These are phyloP conservation scores for Mytilinidion resinicola DNA, from an alignment of 495 filamentous ascomycete species.

Conservation along the genomic window DNA sequence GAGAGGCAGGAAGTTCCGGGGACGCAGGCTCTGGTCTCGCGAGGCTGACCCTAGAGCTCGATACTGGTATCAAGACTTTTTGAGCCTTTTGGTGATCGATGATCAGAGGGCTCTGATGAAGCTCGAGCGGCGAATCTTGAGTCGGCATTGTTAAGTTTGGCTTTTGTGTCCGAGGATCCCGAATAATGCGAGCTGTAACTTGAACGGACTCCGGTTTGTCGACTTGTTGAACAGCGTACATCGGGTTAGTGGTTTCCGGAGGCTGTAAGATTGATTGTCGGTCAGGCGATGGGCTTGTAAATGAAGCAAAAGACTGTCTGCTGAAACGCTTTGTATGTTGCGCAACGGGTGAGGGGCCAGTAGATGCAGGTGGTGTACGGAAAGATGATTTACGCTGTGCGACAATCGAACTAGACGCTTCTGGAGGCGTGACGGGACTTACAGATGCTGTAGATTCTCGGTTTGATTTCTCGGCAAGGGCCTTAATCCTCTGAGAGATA, in stretches of 20 bases:
- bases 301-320: conserved; percentile 10
- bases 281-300: conserved; percentile 21
- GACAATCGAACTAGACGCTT: conserved; percentile 23
- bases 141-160: conserved; percentile 37
- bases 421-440: conserved; percentile 23
- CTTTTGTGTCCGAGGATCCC: conserved; percentile 44
- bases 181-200: conserved; percentile 71
- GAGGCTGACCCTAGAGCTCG: conserved; percentile 13
- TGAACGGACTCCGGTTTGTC: conserved; percentile 59
- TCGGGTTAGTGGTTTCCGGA: conserved; percentile 8
- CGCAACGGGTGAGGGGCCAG: conserved; percentile 14
- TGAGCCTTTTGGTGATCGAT: conserved; percentile 59
- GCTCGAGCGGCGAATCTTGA: conserved; percentile 46
- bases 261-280: conserved; percentile 17
- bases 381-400: conserved; percentile 29
- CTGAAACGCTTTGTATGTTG: conserved; percentile 17
- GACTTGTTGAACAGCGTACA: conserved; percentile 23
- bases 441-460: conserved; percentile 26
- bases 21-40: conserved; percentile 31
- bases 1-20: conserved; percentile 42
- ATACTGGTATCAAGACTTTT: neutral
- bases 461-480: conserved; percentile 47
- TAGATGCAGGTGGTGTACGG: conserved; percentile 10
- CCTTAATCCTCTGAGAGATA: conserved; percentile 85
- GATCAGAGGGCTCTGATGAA: conserved; percentile 64